Conservation (phyloP, 1,139 yeast species). For the Blastobotrys elegans region DNA sequence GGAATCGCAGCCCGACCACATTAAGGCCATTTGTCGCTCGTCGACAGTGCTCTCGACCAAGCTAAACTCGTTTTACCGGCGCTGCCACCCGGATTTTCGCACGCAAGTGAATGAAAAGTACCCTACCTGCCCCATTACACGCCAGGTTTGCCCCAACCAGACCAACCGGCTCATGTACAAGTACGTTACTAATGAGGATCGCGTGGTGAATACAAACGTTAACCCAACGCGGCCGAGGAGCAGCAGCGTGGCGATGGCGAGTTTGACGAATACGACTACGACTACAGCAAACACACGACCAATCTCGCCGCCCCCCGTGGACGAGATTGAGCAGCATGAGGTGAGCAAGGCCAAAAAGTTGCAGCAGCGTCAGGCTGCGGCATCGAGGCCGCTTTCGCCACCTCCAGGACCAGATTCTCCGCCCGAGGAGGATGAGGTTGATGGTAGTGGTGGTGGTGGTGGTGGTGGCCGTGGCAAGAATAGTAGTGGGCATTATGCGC, state of each 20-base stretch:
- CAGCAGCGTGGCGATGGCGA: neutral
- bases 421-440: neutral
- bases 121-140: conserved; percentile 28
- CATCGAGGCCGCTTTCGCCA: conserved; percentile 16
- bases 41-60: conserved; percentile 34
- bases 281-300: conserved; percentile 11
- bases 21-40: conserved; percentile 24
- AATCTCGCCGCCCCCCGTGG: conserved; percentile 16
- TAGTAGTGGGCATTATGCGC: conserved; percentile 17
- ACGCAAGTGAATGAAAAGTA: conserved; percentile 14
- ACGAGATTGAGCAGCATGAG: conserved; percentile 2
- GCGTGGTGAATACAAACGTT: neutral
- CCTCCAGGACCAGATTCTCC: conserved; percentile 14
- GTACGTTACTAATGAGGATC: conserved; percentile 20
- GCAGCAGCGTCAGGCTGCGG: too few species aligned
- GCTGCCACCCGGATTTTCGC: conserved; percentile 25
- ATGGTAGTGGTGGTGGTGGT: too few species aligned
- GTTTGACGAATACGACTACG: neutral
- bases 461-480: neutral
- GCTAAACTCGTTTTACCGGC: conserved; percentile 31
- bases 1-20: conserved; percentile 17
- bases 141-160: conserved; percentile 25
- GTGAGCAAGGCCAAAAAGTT: neutral
- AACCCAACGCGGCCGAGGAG: neutral
- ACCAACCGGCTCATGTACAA: conserved; percentile 30